Evolutionary conservation across 2,329 filamentous ascomycete genomes (phyloP).

Genomic region (Blastomyces percursus): DNA sequence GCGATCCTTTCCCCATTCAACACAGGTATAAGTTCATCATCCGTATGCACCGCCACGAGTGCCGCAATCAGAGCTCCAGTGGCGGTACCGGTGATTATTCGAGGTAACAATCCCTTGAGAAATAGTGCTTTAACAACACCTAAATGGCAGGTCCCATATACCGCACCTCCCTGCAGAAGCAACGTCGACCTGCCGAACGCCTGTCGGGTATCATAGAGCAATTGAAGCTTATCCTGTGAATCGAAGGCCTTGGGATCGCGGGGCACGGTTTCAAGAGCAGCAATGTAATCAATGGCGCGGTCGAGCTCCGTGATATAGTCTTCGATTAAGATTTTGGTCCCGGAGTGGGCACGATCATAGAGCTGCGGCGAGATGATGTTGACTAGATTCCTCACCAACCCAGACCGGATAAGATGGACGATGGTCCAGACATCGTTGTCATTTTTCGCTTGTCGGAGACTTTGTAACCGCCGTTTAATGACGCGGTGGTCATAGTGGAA

Average conservation of each 20-base stretch:
- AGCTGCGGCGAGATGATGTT: conserved; percentile 75
- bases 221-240: conserved; percentile 70
- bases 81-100: conserved; percentile 83
- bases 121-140: conserved; percentile 84
- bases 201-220: conserved; percentile 76
- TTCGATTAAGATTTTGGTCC: conserved; percentile 82
- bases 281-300: conserved; percentile 68
- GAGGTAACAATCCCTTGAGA: conserved; percentile 65
- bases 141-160: conserved; percentile 82
- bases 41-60: conserved; percentile 74
- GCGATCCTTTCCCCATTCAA: conserved; percentile 72
- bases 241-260: conserved; percentile 45
- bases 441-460: conserved; percentile 57
- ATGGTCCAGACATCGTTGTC: conserved; percentile 62
- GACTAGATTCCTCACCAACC: conserved; percentile 69
- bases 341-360: conserved; percentile 75
- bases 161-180: conserved; percentile 78
- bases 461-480: conserved; percentile 64
- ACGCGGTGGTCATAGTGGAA: conserved; percentile 78
- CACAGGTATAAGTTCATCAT: conserved; percentile 69
- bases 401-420: conserved; percentile 69
- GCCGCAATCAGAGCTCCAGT: conserved; percentile 85
- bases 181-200: conserved; percentile 79
- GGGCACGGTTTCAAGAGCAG: conserved; percentile 50
- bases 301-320: conserved; percentile 80